phyloP scores from a whole-genome alignment of 345 rosid species.

The Moringa oleifera region DNA sequence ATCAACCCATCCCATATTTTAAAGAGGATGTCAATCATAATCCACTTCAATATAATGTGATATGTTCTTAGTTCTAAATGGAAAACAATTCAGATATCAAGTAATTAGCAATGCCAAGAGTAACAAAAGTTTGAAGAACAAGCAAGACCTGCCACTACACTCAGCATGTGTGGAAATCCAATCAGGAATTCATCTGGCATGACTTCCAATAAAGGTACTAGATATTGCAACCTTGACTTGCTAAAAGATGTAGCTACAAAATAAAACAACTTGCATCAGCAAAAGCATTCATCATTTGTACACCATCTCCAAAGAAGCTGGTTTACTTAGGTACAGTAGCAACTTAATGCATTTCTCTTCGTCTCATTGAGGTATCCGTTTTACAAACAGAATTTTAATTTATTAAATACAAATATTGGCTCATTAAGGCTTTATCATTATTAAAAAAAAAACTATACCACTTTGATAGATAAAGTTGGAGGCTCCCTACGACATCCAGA shows the following conservation, averaged over 20 bases:
- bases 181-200: conserved; percentile 24
- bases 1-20: not conserved
- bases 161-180: conserved; percentile 19
- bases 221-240: conserved; percentile 27
- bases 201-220: conserved; percentile 27
- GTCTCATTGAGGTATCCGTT: not conserved
- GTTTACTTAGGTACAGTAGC: not conserved
- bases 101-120: not conserved
- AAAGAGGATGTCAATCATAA: not conserved
- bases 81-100: not conserved
- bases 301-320: not conserved
- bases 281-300: not conserved
- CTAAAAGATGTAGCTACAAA: conserved; percentile 30
- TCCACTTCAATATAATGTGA: not conserved
- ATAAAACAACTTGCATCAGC: not conserved
- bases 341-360: not conserved
- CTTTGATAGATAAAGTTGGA: not conserved
- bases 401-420: too few species aligned
- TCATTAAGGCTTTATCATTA: not conserved
- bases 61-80: not conserved
- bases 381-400: not conserved
- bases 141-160: conserved; percentile 25
- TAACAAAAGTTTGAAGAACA: conserved; percentile 1
- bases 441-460: not conserved
- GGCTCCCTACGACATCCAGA: not conserved